Evolutionary conservation across 768 basidiomycete species (phyloP), one percentile per base, ranked within the genome.

Genomic region (Leccinellum albellum): DNA sequence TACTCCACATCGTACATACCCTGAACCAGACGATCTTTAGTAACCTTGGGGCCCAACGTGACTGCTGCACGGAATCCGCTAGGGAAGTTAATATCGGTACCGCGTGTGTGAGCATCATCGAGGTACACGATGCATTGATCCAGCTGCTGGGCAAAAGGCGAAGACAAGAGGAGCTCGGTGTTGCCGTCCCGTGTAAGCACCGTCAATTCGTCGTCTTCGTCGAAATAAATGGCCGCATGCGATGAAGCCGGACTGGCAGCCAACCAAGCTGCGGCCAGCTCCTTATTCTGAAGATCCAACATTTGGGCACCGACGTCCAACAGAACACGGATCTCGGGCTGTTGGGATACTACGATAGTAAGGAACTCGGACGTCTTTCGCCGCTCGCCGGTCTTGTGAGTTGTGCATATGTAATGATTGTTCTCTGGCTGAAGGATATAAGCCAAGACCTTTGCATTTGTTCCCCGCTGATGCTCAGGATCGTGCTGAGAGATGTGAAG

Each of bases 271-370:
- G 54, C 35, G 3, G 73, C 78, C 1, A 84, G 53, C 23, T 78
- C 68, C 2, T 61, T 32, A 56, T 82, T 84, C 23, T 70, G 65
- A 53, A 81, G 67, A 45, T 84, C 81, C 10, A 84, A 67, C 68
- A 84, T 79, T 56, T 84, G 82, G 0, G 82, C 82, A 3, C 82
- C 83, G 14, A 84, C 81, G 48, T 84, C 82, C 14, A 84, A 66
- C 23, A 84, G 64, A 6, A 83, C 80, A 20, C 72, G 72, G 24
- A 83, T 70, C 20, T 70, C 64, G 3, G 75, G 77, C 1, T 53
- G 51, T 58, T 79, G 73, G 0, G 54, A 21, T 13, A 72, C 70
- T 3, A 84, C 15, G 21, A 69, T 51, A 2, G 62, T 20, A 21
- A 80, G 58, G 56, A 73, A 53, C 10, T 62, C 23, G 0, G 9